Base-by-base conservation (phyloP, 371 early-diverging fungal genomes). In the Conidiobolus incongruus region DNA sequence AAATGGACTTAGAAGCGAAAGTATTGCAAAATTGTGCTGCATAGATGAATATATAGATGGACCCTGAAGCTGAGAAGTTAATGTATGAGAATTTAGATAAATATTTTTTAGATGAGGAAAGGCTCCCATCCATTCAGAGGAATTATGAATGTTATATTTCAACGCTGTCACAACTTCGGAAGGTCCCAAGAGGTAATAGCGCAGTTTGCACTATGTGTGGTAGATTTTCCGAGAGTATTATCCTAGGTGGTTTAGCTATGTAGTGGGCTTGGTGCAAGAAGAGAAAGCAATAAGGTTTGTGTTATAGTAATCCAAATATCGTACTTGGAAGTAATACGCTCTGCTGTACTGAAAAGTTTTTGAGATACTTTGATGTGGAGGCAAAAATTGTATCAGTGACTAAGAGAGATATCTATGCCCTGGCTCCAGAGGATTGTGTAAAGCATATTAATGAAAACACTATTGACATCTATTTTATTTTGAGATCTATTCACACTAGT, bases 401-500 rank as follows among this genome's bases (percentile, higher is more conserved):
- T 3, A 59, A 55, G 29, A 52, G 58, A 24, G 57, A 57, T 34
- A 58, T 51, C 33, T 66, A 59, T 47, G 26, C 30, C 23, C 6
- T 47, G 32, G n/a, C 13, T 4, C 47, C 53, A 31, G 45, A 66
- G 24, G 61, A 70, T 47, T 76, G 75, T 34, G 52, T 61, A 11
- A 61, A 65, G 12, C 52, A 61, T 33, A 58, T 69, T 20, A 77
- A 81, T 52, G 79, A 80, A 41, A 81, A 81, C 56, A 81, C 82
- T 7, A 75, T 81, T 33, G 82, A 79, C 52, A 58, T 76, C 35
- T 64, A 56, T 49, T 62, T 32, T 24, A 47, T 63, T 37, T 54
- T 78, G 29, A 79, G 82, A 11, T 68, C 69, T 35, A 78, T 77
- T 5, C 79, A 76, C 51, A 81, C 80, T 3, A 79, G 80, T 42